Percentiles rank a stretch among this genome's conserved stretches.
Conservation (phyloP, 768 basidiomycete species). For the Amanita fuliginea region DNA sequence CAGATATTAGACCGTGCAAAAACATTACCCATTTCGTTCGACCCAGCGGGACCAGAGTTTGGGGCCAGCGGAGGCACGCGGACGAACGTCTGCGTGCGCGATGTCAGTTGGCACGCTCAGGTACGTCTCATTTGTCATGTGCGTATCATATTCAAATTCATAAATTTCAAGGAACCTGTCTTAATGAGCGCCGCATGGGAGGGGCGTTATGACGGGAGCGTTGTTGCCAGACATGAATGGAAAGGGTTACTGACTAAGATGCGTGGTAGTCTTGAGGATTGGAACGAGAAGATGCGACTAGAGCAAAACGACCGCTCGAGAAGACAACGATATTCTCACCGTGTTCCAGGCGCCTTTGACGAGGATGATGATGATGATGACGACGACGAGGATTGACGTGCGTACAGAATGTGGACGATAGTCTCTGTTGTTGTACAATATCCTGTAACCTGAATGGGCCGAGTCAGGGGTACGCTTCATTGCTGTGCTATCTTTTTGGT, state of each 20-base stretch:
- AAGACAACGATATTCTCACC: neutral
- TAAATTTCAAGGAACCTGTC: constrained; percentile 58
- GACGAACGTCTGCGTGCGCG: constrained; percentile 59
- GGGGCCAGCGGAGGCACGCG: constrained; percentile 18
- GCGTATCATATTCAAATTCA: neutral
- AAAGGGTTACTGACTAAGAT: constrained; percentile 82
- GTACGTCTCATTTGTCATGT: constrained; percentile 22
- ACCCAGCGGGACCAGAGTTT: constrained; percentile 57
- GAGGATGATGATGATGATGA: constrained; percentile 1
- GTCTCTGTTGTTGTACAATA: neutral
- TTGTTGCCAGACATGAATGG: constrained; percentile 92
- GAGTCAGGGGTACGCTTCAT: no score
- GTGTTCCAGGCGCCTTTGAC: constrained; percentile 3
- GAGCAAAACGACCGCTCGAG: neutral
- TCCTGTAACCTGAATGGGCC: no score
- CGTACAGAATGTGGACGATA: neutral
- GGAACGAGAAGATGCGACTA: constrained; percentile 19
- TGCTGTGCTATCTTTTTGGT: neutral
- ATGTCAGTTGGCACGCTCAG: constrained; percentile 91
- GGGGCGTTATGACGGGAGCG: constrained; percentile 48
- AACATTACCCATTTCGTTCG: constrained; percentile 56
- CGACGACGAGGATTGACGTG: neutral
- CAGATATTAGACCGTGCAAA: constrained; percentile 75
- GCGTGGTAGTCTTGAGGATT: constrained; percentile 57
- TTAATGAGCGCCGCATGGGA: constrained; percentile 93